Evolutionary conservation across 805 yeast species (phyloP), one percentile per base, ranked within the genome.

Genomic region (Hanseniaspora valbyensis): DNA sequence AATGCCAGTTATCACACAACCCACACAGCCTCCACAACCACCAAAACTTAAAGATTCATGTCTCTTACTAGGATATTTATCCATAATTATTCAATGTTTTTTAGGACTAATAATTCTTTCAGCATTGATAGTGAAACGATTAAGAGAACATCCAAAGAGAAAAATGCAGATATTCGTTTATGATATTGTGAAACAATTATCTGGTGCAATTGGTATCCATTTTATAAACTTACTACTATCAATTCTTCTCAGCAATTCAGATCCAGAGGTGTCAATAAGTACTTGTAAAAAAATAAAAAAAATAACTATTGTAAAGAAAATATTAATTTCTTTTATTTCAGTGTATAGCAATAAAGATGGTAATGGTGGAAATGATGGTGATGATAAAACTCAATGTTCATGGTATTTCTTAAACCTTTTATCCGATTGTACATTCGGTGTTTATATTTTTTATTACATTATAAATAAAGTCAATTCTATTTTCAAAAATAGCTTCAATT

Each of bases 381-480:
- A 62, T 3, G 74, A 69, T 33, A 76, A 74, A 44, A 81, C 80
- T 54, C 95, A 95, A 7, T 92, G 97, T 65, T 90, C 86, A 57
- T 92, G 96, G 92, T 90, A 92, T 68, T 90, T 90, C 61, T 69
- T 92, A 50, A 90, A 85, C 59, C 75, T 90, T 34, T 72, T 90
- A 26, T 76, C 90, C 61, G 98, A 90, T 64, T 89, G 97, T 38
- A 90, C 98, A 0, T 73, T 89, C 6, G 98, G 98, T 0, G 90
- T 90, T 2, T 94, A 94, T 6, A 75, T 90, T 2, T 67, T 83
- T 24, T 83, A 85, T 78, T 64, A 64, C 6, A 65, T 69, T 22
- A 70, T 89, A 26, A 74, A 74, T 53, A 54, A 70, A 2, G 69
- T 80, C 1, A 81, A 80, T 61, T 66, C 63, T 14, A 49, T 70